These are phyloP conservation scores for Colletotrichum tanaceti DNA, from an alignment of 2,329 filamentous ascomycete species.

Conservation along the genomic window DNA sequence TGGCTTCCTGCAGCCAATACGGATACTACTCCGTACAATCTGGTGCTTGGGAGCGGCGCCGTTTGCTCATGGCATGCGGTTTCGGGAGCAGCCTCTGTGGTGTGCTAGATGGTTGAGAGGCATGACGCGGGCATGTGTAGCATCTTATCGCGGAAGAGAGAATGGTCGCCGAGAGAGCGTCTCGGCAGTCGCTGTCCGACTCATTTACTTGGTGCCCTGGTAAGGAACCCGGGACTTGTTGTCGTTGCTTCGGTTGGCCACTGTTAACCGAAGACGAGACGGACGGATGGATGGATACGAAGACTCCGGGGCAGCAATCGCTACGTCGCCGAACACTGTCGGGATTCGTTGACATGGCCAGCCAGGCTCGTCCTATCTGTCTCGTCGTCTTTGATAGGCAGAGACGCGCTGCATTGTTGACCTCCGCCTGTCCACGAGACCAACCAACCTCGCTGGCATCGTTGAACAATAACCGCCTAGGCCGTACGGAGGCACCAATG, in stretches of 20 bases:
- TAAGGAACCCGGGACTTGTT: slow-evolving; percentile 4
- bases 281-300: slow-evolving; percentile 24
- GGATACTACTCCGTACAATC: no score
- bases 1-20: slow-evolving; percentile 30
- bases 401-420: slow-evolving; percentile 22
- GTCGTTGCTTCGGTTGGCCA: slow-evolving; percentile 5
- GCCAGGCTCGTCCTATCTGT: slow-evolving; percentile 22
- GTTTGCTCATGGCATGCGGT: slow-evolving; percentile 7
- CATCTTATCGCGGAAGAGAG: not conserved
- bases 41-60: slow-evolving; percentile 18
- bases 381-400: slow-evolving; percentile 30
- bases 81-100: slow-evolving; percentile 3
- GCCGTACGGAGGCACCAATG: not conserved
- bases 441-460: slow-evolving; percentile 12
- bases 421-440: slow-evolving; percentile 26
- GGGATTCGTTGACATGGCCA: no score
- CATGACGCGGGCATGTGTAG: slow-evolving; percentile 2
- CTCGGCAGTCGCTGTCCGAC: slow-evolving; percentile 1
- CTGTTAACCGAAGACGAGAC: slow-evolving; percentile 6
- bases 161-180: not conserved
- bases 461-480: slow-evolving; percentile 5
- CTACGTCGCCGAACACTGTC: slow-evolving; percentile 6
- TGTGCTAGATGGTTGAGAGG: not conserved
- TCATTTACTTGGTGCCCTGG: slow-evolving; percentile 6
- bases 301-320: slow-evolving; percentile 15